Percentiles rank a stretch among this genome's conserved stretches.
phyloP scores from a whole-genome alignment of 345 rosid species.

The Populus ilicifolia region DNA sequence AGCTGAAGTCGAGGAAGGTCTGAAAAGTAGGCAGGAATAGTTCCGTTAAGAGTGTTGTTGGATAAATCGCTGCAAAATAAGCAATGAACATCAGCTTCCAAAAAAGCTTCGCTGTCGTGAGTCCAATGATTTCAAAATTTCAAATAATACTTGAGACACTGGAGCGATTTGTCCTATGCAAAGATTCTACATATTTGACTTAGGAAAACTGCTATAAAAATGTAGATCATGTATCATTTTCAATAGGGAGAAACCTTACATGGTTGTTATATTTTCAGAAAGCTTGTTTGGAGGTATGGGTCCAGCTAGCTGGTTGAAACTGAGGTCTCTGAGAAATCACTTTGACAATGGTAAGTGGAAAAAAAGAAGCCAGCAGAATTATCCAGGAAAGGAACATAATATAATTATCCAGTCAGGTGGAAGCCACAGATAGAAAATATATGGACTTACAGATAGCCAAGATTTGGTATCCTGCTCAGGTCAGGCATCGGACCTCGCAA shows the following conservation, averaged over 20 bases:
- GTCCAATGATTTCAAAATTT: background rate
- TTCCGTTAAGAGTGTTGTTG: constrained; percentile 66
- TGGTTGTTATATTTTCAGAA: constrained; percentile 70
- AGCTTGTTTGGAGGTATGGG: constrained; percentile 62
- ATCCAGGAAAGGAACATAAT: background rate
- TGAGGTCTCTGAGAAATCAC: constrained; percentile 64
- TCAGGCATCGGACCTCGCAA: constrained; percentile 89
- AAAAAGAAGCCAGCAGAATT: background rate
- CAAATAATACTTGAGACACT: constrained; percentile 9
- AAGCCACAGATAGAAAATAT: background rate
- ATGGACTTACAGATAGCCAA: constrained; percentile 79
- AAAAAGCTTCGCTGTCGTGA: constrained; percentile 5
- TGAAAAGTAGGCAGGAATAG: constrained; percentile 63
- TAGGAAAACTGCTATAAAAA: constrained; percentile 3
- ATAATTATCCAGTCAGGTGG: background rate
- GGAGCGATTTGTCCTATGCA: background rate
- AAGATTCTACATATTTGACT: background rate
- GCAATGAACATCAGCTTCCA: constrained; percentile 1
- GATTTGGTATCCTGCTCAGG: constrained; percentile 62
- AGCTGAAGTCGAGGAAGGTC: constrained; percentile 61
- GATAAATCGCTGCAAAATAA: constrained; percentile 60
- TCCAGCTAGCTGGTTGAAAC: constrained; percentile 73
- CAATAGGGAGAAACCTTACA: constrained; percentile 48
- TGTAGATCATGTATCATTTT: constrained; percentile 1
- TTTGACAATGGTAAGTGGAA: background rate